phyloP scores from a whole-genome alignment of 2,329 filamentous ascomycete genomes.

The Aspergillus carbonarius region DNA sequence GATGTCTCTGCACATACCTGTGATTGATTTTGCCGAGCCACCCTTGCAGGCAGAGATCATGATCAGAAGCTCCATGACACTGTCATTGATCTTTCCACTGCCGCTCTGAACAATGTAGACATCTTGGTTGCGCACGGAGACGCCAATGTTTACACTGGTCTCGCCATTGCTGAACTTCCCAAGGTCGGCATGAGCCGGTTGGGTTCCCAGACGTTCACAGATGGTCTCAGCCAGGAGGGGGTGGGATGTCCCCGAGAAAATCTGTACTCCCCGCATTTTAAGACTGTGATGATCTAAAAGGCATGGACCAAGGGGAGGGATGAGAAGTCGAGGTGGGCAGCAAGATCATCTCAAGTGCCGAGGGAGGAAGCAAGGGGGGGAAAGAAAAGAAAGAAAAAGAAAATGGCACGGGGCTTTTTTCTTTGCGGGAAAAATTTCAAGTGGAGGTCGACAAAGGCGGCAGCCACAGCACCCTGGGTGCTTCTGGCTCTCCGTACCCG shows the following conservation, averaged over 20 bases:
- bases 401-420: not conserved
- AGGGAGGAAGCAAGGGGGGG: not conserved
- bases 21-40: slow-evolving; percentile 93
- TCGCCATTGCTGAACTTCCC: slow-evolving; percentile 70
- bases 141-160: slow-evolving; percentile 66
- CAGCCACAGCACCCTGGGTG: slow-evolving; percentile 6
- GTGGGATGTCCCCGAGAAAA: slow-evolving; percentile 67
- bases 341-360: slow-evolving; percentile 13
- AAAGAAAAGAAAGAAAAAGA: slow-evolving; percentile 12
- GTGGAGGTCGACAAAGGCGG: not conserved
- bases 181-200: slow-evolving; percentile 59
- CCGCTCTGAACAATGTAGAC: slow-evolving; percentile 98
- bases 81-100: slow-evolving; percentile 94
- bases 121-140: slow-evolving; percentile 89
- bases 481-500: slow-evolving; percentile 17
- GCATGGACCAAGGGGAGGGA: slow-evolving; percentile 16
- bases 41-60: slow-evolving; percentile 99
- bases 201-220: slow-evolving; percentile 64
- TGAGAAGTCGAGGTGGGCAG: slow-evolving; percentile 11
- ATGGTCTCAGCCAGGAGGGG: slow-evolving; percentile 64
- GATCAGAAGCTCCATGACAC: slow-evolving; percentile 98
- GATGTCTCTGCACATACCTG: slow-evolving; percentile 60
- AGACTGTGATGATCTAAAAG: slow-evolving; percentile 10
- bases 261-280: slow-evolving; percentile 64
- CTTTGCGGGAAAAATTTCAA: not conserved